phyloP scores from a whole-genome alignment of 176 grass and related monocot genomes.

The Cymbopogon citratus region DNA sequence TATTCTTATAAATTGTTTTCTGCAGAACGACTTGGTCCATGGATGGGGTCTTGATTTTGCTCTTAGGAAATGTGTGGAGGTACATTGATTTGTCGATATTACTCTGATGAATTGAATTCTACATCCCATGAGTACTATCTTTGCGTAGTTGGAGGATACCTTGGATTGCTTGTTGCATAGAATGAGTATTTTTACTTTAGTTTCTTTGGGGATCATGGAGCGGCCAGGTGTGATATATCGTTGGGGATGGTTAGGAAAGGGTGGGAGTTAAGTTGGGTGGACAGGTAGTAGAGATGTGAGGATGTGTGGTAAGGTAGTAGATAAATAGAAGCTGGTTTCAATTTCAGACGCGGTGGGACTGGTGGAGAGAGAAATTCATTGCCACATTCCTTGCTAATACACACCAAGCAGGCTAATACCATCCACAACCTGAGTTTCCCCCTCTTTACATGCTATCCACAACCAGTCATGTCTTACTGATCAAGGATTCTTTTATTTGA shows the following conservation, averaged over 20 bases:
- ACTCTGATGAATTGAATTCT: not conserved
- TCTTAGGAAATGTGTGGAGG: slow-evolving; percentile 67
- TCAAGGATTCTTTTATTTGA: slow-evolving; percentile 4
- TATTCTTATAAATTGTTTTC: not conserved
- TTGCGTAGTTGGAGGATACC: not conserved
- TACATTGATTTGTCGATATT: slow-evolving; percentile 18
- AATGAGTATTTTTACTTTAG: not conserved
- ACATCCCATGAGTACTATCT: not conserved
- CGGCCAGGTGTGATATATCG: not conserved
- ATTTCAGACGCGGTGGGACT: not conserved
- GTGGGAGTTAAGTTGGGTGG: not conserved
- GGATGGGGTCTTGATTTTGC: slow-evolving; percentile 90
- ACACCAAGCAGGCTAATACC: not conserved
- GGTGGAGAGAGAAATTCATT: not conserved
- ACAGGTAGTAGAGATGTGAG: not conserved
- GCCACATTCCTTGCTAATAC: not conserved
- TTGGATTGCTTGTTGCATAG: not conserved
- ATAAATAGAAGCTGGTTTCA: not conserved
- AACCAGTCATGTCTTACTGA: slow-evolving; percentile 25
- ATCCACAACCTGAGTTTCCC: not conserved
- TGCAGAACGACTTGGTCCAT: slow-evolving; percentile 88
- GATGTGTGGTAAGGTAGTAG: not conserved
- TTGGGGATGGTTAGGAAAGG: not conserved
- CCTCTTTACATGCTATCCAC: not conserved
- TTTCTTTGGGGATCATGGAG: not conserved